These are phyloP conservation scores for Beauveria pseudobassiana DNA, from an alignment of 2,329 filamentous ascomycete genomes.

Conservation along the genomic window DNA sequence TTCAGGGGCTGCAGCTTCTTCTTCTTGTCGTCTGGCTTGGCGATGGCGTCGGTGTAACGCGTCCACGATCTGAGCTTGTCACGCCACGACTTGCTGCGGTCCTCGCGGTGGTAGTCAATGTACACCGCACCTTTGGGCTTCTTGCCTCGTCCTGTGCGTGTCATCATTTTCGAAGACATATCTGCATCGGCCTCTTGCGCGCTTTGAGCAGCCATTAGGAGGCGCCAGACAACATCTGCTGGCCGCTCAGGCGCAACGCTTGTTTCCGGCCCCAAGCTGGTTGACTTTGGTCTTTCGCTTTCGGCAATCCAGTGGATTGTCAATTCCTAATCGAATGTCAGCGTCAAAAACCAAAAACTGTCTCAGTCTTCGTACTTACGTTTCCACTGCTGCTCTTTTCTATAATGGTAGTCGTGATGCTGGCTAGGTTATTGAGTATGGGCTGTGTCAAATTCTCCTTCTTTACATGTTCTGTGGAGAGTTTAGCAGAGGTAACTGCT, in stretches of 20 bases:
- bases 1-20: not conserved
- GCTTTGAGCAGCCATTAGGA: constrained; percentile 28
- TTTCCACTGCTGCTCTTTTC: constrained; percentile 13
- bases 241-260: constrained; percentile 28
- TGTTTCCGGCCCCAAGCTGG: not conserved
- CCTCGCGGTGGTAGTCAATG: constrained; percentile 23
- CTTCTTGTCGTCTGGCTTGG: not conserved
- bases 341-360: not conserved
- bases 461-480: constrained; percentile 20
- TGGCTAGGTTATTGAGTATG: constrained; percentile 24
- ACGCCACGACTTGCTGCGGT: constrained; percentile 27
- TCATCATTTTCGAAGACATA: constrained; percentile 17
- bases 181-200: not conserved
- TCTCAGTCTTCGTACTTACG: constrained; percentile 15
- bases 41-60: constrained; percentile 20
- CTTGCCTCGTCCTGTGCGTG: constrained; percentile 8
- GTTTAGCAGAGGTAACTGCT: constrained; percentile 18
- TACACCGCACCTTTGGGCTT: constrained; percentile 11
- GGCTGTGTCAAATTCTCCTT: constrained; percentile 13
- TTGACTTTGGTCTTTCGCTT: constrained; percentile 2
- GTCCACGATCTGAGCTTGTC: constrained; percentile 26
- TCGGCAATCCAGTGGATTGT: constrained; percentile 37
- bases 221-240: constrained; percentile 37
- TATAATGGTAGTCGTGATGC: constrained; percentile 27
- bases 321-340: constrained; percentile 20